These are phyloP conservation scores for Obelidium mucronatum DNA, from an alignment of 192 early-diverging fungal genomes.

Conservation along the genomic window DNA sequence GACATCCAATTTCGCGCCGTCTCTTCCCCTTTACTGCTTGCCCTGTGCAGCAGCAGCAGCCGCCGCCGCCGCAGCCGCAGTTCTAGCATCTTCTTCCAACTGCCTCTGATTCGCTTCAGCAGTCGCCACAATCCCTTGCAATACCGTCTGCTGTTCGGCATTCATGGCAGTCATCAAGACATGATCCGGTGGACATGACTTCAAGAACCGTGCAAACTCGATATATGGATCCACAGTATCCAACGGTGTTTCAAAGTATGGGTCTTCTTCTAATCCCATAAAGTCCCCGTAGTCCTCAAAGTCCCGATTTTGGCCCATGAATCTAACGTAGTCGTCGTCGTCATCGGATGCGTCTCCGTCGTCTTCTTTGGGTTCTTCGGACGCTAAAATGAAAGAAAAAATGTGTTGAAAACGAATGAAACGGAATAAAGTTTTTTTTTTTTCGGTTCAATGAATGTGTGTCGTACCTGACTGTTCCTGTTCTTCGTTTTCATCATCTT, in stretches of 20 bases:
- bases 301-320: neutral
- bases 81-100: constrained; percentile 23
- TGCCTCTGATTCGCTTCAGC: constrained; percentile 26
- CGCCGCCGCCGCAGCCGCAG: no score
- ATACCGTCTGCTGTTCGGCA: constrained; percentile 33
- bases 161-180: constrained; percentile 14
- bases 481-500: constrained; percentile 28
- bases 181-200: constrained; percentile 23
- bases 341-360: constrained; percentile 34
- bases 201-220: constrained; percentile 34
- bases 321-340: constrained; percentile 34
- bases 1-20: no score
- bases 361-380: constrained; percentile 30
- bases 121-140: constrained; percentile 18
- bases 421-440: neutral
- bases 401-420: neutral
- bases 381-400: constrained; percentile 12
- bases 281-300: constrained; percentile 20
- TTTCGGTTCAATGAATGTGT: neutral
- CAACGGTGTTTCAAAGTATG: constrained; percentile 37
- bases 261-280: constrained; percentile 38
- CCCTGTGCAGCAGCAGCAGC: no score
- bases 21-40: constrained; percentile 23
- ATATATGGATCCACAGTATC: constrained; percentile 39
- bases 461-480: constrained; percentile 4